Percentiles rank a stretch among this genome's conserved stretches.
These are phyloP conservation scores for Scheffersomyces quercinus DNA, from an alignment of 1,139 yeast species.

Conservation along the genomic window DNA sequence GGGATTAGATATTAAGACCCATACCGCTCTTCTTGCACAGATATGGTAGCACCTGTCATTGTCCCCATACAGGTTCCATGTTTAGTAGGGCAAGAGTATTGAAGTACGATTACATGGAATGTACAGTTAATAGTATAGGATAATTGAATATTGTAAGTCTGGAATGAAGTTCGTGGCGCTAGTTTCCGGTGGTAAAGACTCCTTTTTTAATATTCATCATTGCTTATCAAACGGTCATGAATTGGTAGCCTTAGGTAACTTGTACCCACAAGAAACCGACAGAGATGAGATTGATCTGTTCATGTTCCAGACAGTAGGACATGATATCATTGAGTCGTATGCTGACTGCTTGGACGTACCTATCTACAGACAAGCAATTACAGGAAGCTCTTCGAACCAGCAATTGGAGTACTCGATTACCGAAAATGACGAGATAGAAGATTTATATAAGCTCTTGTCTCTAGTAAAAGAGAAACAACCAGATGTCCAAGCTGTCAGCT, in stretches of 20 bases:
- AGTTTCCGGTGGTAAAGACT: constrained; percentile 95
- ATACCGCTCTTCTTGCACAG: no score
- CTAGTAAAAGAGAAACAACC: constrained; percentile 58
- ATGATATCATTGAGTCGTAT: constrained; percentile 68
- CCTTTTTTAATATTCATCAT: constrained; percentile 84
- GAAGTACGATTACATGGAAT: no score
- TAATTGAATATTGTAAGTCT: no score
- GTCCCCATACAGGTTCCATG: no score
- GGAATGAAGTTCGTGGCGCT: constrained; percentile 88
- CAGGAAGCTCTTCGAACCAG: constrained; percentile 64
- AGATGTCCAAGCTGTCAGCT: constrained; percentile 81
- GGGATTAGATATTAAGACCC: no score
- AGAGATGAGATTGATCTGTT: constrained; percentile 81
- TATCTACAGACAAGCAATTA: constrained; percentile 67
- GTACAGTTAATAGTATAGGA: no score
- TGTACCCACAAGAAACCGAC: constrained; percentile 58
- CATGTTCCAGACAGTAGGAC: constrained; percentile 99
- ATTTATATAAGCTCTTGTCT: constrained; percentile 54
- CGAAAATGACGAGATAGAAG: constrained; percentile 82
- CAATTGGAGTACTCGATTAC: constrained; percentile 68
- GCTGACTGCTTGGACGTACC: constrained; percentile 77
- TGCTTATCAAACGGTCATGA: constrained; percentile 84
- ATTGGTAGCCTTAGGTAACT: constrained; percentile 78
- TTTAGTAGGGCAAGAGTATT: no score
- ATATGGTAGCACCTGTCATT: no score